Conservation (phyloP, 805 yeast species). For the Candida anglica region DNA sequence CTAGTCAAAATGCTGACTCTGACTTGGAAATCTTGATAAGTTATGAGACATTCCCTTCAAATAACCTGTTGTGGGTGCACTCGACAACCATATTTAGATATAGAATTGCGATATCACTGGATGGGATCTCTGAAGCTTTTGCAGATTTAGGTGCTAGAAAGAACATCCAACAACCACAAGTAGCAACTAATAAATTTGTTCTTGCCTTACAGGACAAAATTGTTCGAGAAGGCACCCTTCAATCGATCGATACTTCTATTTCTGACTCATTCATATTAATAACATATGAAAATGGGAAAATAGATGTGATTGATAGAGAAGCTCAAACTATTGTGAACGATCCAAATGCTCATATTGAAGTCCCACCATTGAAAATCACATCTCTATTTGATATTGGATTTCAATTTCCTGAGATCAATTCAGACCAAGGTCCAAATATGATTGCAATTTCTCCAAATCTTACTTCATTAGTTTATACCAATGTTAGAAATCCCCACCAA, state of each 20-base stretch:
- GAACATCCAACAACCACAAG: constrained; percentile 6
- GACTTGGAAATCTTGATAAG: constrained; percentile 44
- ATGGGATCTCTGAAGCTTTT: constrained; percentile 26
- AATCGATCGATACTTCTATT: constrained; percentile 28
- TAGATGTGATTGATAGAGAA: constrained; percentile 43
- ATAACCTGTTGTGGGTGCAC: constrained; percentile 6
- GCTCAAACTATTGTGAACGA: constrained; percentile 19
- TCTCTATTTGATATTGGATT: constrained; percentile 55
- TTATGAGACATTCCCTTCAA: constrained; percentile 18
- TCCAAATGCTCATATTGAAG: background rate
- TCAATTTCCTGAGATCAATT: constrained; percentile 34
- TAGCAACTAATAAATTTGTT: constrained; percentile 1
- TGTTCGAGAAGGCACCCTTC: constrained; percentile 19
- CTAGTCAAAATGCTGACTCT: constrained; percentile 38
- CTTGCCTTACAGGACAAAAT: constrained; percentile 26
- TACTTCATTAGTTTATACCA: constrained; percentile 33
- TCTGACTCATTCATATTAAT: constrained; percentile 39
- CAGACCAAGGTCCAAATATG: constrained; percentile 17
- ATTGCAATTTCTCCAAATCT: constrained; percentile 49
- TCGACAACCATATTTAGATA: constrained; percentile 25
- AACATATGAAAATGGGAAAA: constrained; percentile 38
- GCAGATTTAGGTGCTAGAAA: constrained; percentile 24
- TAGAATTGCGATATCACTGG: constrained; percentile 16
- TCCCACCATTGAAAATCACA: constrained; percentile 30
- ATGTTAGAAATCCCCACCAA: constrained; percentile 8